Conservation (phyloP, 2,329 filamentous ascomycete genomes). For the Lithohypha guttulata region DNA sequence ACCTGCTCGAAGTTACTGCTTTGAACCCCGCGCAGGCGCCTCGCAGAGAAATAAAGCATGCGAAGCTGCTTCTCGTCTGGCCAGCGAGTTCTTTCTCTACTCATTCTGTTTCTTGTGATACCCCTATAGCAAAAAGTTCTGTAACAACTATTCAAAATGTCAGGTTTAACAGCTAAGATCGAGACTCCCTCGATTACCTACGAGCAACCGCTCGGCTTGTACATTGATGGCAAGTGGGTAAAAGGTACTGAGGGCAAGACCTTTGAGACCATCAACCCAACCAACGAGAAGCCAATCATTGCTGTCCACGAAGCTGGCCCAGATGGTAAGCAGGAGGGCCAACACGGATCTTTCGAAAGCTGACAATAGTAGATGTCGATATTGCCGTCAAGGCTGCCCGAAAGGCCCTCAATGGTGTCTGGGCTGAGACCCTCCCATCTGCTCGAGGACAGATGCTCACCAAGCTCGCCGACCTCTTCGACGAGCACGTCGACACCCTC, state of each 20-base stretch:
- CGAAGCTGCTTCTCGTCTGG: conserved; percentile 9
- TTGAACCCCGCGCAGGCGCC: conserved; percentile 16
- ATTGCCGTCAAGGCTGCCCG: conserved; percentile 76
- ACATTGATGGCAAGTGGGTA: conserved; percentile 72
- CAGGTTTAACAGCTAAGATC: conserved; percentile 30
- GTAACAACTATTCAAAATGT: conserved; percentile 24
- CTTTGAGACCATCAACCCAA: conserved; percentile 84
- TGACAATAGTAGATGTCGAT: conserved; percentile 41
- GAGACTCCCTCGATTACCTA: conserved; percentile 31
- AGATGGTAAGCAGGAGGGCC: conserved; percentile 56
- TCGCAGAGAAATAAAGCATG: conserved; percentile 18
- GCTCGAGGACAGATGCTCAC: conserved; percentile 58
- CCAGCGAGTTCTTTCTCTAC: conserved; percentile 1
- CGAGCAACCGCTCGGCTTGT: conserved; percentile 34
- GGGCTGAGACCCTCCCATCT: conserved; percentile 58
- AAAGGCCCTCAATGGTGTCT: conserved; percentile 68
- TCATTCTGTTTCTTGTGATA: conserved; percentile 5
- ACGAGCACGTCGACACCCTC: conserved; percentile 66
- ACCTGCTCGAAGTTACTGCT: background rate
- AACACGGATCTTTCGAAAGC: too few relatives aligned
- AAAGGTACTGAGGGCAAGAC: conserved; percentile 75
- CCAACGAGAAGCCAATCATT: conserved; percentile 73
- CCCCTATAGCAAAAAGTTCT: conserved; percentile 2
- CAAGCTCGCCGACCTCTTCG: conserved; percentile 69
- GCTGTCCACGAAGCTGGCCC: conserved; percentile 75